phyloP scores from a whole-genome alignment of 1,284 basidiomycete species.

The Cutaneotrichosporon sp. region DNA sequence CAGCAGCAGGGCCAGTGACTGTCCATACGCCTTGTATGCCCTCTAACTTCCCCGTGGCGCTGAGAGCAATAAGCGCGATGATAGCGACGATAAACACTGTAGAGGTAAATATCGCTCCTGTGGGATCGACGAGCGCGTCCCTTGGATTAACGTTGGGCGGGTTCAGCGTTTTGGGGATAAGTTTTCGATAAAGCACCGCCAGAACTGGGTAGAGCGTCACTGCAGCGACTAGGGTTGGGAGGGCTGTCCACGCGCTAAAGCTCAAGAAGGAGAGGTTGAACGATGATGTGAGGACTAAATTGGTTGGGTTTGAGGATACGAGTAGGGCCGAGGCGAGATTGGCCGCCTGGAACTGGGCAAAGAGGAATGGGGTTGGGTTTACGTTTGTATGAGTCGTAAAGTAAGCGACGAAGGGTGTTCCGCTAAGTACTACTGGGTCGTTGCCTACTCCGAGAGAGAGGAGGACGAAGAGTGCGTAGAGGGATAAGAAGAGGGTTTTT shows the following conservation, averaged over 20 bases:
- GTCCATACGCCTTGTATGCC: conserved; percentile 67
- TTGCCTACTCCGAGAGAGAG: conserved; percentile 84
- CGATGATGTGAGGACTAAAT: conserved; percentile 55
- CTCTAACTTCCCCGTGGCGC: conserved; percentile 56
- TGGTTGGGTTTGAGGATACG: conserved; percentile 56
- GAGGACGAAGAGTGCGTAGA: conserved; percentile 76
- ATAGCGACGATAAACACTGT: conserved; percentile 59
- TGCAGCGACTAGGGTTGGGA: conserved; percentile 50
- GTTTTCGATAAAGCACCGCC: conserved; percentile 6
- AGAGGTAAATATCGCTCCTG: conserved; percentile 58
- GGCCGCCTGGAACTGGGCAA: conserved; percentile 68
- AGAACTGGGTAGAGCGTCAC: conserved; percentile 51
- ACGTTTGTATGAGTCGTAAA: conserved; percentile 72
- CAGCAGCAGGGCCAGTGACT: conserved; percentile 83
- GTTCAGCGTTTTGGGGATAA: conserved; percentile 8
- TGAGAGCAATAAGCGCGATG: conserved; percentile 61
- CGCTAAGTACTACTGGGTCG: conserved; percentile 75
- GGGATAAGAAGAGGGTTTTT: conserved; percentile 68
- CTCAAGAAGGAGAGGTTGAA: conserved; percentile 53
- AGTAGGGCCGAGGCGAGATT: conserved; percentile 65
- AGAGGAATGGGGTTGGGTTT: conserved; percentile 64
- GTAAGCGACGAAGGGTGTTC: conserved; percentile 82
- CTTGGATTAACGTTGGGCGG: conserved; percentile 54
- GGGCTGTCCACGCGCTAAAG: conserved; percentile 51
- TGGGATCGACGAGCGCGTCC: conserved; percentile 56